phyloP scores from a whole-genome alignment of 352 stramenopile genomes.

The Phytopythium cucurbitacearum region DNA sequence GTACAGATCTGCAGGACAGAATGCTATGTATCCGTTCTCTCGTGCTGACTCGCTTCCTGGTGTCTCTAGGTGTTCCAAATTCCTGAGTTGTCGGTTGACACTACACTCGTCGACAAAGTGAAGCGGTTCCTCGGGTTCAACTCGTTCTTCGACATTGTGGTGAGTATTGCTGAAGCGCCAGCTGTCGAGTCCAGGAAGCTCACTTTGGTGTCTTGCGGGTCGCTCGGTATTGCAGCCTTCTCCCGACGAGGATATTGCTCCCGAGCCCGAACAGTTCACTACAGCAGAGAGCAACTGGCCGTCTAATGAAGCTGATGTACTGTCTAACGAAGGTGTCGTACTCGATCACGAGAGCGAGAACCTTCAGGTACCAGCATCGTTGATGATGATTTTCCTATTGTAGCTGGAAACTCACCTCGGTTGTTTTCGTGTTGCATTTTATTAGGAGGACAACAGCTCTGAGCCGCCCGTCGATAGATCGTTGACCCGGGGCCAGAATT shows the following conservation, averaged over 20 bases:
- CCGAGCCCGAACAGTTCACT: too few relatives aligned
- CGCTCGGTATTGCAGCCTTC: too few relatives aligned
- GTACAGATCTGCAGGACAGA: slow-evolving; percentile 12
- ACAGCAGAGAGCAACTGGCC: too few relatives aligned
- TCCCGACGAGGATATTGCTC: too few relatives aligned
- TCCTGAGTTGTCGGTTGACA: slow-evolving; percentile 34
- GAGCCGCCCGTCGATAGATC: slow-evolving; percentile 3
- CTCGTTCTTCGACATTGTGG: slow-evolving; percentile 62
- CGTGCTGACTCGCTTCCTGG: slow-evolving; percentile 3
- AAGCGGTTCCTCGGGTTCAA: slow-evolving; percentile 64
- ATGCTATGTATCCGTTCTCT: not conserved
- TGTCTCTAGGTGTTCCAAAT: slow-evolving; percentile 44
- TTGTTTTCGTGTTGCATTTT: not conserved
- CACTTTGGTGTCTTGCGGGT: too few relatives aligned
- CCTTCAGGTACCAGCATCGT: too few relatives aligned
- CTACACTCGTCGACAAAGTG: slow-evolving; percentile 31
- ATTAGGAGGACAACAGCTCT: not conserved
- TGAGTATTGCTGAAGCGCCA: slow-evolving; percentile 10
- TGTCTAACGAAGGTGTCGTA: too few relatives aligned
- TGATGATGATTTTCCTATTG: too few relatives aligned
- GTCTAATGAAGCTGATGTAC: too few relatives aligned
- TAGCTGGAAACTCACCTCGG: too few relatives aligned
- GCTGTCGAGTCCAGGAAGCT: too few relatives aligned
- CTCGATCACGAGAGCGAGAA: too few relatives aligned
- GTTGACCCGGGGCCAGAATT: slow-evolving; percentile 21